Percentiles rank a stretch among this genome's conserved stretches.
Conservation (phyloP, 176 grass and related monocot genomes). For the Aegilops bicornis region DNA sequence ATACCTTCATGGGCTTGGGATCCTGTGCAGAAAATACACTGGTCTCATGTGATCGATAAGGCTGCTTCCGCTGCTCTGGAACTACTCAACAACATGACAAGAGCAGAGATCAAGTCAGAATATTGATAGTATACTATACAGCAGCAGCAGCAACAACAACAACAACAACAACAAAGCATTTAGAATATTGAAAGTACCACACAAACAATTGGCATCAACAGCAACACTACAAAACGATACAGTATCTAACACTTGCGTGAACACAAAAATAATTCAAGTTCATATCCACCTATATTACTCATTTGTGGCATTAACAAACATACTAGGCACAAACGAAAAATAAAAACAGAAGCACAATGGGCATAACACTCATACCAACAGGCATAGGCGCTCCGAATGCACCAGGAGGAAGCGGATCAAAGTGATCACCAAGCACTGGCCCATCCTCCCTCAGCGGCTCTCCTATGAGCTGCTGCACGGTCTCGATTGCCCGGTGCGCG, state of each 20-base stretch:
- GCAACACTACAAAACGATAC: background rate
- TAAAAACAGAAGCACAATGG: background rate
- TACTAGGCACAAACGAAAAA: background rate
- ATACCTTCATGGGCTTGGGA: conserved; percentile 68
- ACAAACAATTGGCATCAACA: background rate
- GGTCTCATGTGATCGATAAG: conserved; percentile 47
- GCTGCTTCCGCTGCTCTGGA: conserved; percentile 53
- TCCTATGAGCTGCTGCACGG: conserved; percentile 64
- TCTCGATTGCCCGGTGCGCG: conserved; percentile 45
- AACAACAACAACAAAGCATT: too few relatives aligned
- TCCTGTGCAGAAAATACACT: conserved; percentile 69
- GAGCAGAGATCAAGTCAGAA: conserved; percentile 30
- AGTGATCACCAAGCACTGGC: conserved; percentile 73
- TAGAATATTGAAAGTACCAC: background rate
- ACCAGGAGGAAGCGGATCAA: conserved; percentile 85
- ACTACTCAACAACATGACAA: conserved; percentile 29
- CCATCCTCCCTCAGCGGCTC: conserved; percentile 83
- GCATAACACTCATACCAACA: conserved; percentile 53
- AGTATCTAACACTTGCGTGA: background rate
- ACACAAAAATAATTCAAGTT: background rate
- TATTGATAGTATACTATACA: background rate
- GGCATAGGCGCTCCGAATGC: conserved; percentile 92
- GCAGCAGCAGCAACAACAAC: too few relatives aligned
- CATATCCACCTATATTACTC: background rate
- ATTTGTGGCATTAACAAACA: background rate